Percentiles rank a stretch among this genome's conserved stretches.
phyloP scores from a whole-genome alignment of 139 green algal species.

The Chlorella sp. region DNA sequence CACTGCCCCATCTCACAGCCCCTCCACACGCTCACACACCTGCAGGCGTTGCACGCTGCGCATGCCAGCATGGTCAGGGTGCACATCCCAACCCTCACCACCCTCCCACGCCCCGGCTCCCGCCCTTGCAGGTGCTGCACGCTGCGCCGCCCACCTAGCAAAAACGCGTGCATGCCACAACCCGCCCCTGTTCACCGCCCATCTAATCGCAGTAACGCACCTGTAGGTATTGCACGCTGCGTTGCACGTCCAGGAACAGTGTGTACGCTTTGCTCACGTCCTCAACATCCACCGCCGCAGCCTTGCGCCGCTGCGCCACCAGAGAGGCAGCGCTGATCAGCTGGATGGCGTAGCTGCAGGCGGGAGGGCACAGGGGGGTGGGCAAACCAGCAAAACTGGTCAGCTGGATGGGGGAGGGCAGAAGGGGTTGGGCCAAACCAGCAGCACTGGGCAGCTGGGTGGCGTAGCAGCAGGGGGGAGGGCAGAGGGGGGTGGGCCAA shows the following conservation, averaged over 20 bases:
- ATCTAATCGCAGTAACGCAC: not conserved
- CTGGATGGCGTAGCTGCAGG: constrained; percentile 90
- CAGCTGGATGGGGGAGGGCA: too few relatives aligned
- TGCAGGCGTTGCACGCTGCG: too few relatives aligned
- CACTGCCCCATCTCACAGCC: too few relatives aligned
- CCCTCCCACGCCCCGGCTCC: not conserved
- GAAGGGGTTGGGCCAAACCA: too few relatives aligned
- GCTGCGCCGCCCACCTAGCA: too few relatives aligned
- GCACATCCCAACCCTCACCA: not conserved
- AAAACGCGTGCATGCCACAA: not conserved
- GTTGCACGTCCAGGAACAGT: constrained; percentile 95
- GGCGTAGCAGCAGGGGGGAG: too few relatives aligned
- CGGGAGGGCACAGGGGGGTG: not conserved
- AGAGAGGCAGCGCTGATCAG: constrained; percentile 94
- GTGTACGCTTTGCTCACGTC: constrained; percentile 94
- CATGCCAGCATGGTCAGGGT: not conserved
- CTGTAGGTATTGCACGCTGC: constrained; percentile 56
- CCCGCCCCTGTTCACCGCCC: not conserved
- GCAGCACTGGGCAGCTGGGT: too few relatives aligned
- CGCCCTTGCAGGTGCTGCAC: not conserved
- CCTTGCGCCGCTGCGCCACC: constrained; percentile 86
- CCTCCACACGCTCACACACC: too few relatives aligned
- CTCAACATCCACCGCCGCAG: constrained; percentile 89
- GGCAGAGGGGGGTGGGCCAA: too few relatives aligned
- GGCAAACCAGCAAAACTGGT: too few relatives aligned